Evolutionary conservation across 257 asterid genomes (phyloP).

Genomic region (Paraleonurus japonicus): DNA sequence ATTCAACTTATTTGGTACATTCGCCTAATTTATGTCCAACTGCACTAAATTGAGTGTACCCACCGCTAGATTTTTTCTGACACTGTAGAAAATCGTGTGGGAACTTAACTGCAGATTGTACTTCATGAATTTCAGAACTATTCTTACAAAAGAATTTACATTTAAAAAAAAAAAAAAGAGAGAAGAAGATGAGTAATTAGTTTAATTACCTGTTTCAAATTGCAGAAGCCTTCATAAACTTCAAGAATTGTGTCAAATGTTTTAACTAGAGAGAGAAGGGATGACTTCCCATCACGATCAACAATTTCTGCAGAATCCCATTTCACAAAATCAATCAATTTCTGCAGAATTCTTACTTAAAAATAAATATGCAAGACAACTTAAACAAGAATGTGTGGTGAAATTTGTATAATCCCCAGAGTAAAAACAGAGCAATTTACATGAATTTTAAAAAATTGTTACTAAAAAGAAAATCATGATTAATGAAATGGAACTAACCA

Average conservation of each 20-base stretch:
- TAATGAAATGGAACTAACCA: constrained; percentile 34
- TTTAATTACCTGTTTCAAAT: constrained; percentile 73
- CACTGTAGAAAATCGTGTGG: constrained; percentile 4
- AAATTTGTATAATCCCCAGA: background rate
- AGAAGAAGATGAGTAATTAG: background rate
- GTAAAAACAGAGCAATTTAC: background rate
- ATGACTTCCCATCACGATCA: constrained; percentile 88
- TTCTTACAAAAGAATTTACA: background rate
- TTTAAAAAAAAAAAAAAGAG: background rate
- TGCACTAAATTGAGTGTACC: background rate
- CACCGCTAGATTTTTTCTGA: constrained; percentile 21
- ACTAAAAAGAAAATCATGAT: background rate
- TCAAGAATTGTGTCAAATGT: constrained; percentile 90
- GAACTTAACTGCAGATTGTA: constrained; percentile 1
- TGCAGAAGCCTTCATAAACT: constrained; percentile 94
- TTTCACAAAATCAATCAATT: constrained; percentile 20
- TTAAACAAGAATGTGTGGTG: no score
- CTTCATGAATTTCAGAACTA: background rate
- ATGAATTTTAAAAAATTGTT: background rate
- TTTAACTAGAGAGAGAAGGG: constrained; percentile 77
- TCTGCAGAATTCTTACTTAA: background rate
- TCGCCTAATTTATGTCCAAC: constrained; percentile 16
- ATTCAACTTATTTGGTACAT: constrained; percentile 12
- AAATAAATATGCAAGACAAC: no score
- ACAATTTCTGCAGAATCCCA: constrained; percentile 65